These are phyloP conservation scores for Cystobasidium sp. DNA, from an alignment of 1,284 basidiomycete genomes.

Conservation along the genomic window DNA sequence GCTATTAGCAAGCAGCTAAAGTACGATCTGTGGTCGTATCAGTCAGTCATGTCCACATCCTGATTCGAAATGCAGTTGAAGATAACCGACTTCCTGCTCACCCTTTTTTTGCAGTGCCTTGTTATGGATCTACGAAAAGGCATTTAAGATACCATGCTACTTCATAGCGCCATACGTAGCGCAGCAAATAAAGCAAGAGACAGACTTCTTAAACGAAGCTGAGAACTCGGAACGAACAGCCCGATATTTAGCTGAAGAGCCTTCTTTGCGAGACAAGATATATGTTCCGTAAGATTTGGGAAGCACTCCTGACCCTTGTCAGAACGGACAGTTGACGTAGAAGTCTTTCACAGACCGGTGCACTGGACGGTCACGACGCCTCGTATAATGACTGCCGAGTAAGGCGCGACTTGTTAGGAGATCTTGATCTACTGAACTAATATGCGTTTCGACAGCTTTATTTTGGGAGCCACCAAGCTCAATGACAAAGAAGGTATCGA, in stretches of 20 bases:
- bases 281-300: constrained; percentile 67
- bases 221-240: constrained; percentile 68
- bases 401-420: constrained; percentile 53
- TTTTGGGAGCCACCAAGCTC: constrained; percentile 57
- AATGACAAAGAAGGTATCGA: constrained; percentile 66
- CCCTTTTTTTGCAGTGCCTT: constrained; percentile 49
- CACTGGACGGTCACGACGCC: constrained; percentile 74
- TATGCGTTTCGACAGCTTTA: constrained; percentile 41
- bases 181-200: constrained; percentile 76
- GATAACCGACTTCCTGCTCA: not conserved
- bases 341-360: constrained; percentile 60
- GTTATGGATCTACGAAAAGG: constrained; percentile 55
- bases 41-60: constrained; percentile 17
- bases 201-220: constrained; percentile 77
- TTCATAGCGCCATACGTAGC: constrained; percentile 78
- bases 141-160: constrained; percentile 74
- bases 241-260: constrained; percentile 66
- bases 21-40: constrained; percentile 56
- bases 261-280: constrained; percentile 70
- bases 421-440: not conserved
- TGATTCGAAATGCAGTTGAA: not conserved
- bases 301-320: not conserved
- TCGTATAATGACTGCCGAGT: constrained; percentile 82
- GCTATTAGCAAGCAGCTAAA: constrained; percentile 81
- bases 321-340: not conserved